A percentile compares a stretch with the other conserved stretches of the same genome.
phyloP scores from a whole-genome alignment of 352 stramenopile species.

The Globisporangium sylvaticum region DNA sequence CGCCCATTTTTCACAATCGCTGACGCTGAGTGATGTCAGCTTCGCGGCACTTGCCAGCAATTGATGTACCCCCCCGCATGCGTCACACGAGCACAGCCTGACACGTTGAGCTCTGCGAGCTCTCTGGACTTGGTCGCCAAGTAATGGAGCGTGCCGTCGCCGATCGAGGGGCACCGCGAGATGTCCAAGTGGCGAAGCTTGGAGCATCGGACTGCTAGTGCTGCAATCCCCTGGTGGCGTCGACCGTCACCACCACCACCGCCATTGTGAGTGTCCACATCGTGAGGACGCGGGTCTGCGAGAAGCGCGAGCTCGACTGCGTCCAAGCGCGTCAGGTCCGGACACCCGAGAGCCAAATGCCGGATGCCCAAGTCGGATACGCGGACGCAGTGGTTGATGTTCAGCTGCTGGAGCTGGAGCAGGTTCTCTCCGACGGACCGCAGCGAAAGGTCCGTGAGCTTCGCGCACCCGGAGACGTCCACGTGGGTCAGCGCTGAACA shows the following conservation, averaged over 20 bases:
- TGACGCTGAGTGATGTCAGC: conserved; percentile 26
- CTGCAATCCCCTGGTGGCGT: conserved; percentile 35
- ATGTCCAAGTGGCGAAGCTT: conserved; percentile 50
- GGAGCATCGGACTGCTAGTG: conserved; percentile 27
- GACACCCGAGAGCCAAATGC: conserved; percentile 41
- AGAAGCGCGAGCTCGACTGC: conserved; percentile 41
- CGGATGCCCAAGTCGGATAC: conserved; percentile 57
- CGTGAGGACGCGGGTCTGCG: conserved; percentile 20
- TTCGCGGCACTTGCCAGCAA: conserved; percentile 23
- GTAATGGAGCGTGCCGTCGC: conserved; percentile 30
- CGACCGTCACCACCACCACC: background rate
- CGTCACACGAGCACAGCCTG: conserved; percentile 27
- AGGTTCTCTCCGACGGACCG: conserved; percentile 80
- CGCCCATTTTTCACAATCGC: conserved; percentile 34
- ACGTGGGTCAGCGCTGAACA: conserved; percentile 81
- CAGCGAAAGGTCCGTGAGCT: conserved; percentile 87
- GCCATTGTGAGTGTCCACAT: background rate
- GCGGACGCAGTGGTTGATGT: conserved; percentile 38
- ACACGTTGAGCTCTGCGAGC: conserved; percentile 23
- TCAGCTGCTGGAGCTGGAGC: conserved; percentile 48
- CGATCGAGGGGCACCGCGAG: conserved; percentile 41
- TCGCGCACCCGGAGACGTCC: conserved; percentile 78
- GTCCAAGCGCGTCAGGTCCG: conserved; percentile 41
- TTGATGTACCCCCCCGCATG: conserved; percentile 17
- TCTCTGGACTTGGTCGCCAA: conserved; percentile 20